A percentile compares a stretch with the other conserved stretches of the same genome.
Conservation (phyloP, 495 filamentous ascomycete genomes). For the Daldinia vernicosa region DNA sequence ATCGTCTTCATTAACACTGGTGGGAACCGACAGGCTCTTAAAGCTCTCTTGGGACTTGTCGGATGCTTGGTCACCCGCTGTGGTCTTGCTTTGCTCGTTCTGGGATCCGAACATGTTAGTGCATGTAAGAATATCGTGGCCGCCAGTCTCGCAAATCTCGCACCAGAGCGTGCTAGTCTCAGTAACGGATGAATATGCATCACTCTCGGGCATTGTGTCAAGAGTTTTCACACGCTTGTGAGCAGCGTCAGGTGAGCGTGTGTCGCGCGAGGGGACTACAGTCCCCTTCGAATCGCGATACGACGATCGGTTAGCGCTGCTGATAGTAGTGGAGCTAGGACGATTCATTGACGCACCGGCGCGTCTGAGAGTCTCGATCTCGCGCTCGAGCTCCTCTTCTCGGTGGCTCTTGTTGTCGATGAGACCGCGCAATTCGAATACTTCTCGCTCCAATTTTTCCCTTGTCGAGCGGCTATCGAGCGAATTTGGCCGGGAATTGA, state of each 20-base stretch:
- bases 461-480: slow-evolving; percentile 63
- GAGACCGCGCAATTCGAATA: slow-evolving; percentile 75
- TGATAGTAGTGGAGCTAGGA: slow-evolving; percentile 62
- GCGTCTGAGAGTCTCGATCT: slow-evolving; percentile 74
- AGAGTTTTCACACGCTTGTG: slow-evolving; percentile 59
- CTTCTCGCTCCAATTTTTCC: slow-evolving; percentile 78
- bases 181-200: slow-evolving; percentile 74
- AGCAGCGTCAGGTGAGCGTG: slow-evolving; percentile 47
- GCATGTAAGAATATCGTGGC: slow-evolving; percentile 93
- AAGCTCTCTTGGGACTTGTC: slow-evolving; percentile 52
- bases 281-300: slow-evolving; percentile 68
- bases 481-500: slow-evolving; percentile 58
- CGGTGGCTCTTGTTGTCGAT: slow-evolving; percentile 75
- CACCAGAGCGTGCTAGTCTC: slow-evolving; percentile 84
- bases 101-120: slow-evolving; percentile 80
- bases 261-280: slow-evolving; percentile 60
- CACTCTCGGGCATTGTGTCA: slow-evolving; percentile 75
- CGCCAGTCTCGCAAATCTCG: slow-evolving; percentile 93
- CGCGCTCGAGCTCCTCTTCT: slow-evolving; percentile 90
- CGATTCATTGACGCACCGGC: slow-evolving; percentile 50
- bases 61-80: slow-evolving; percentile 31
- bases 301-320: slow-evolving; percentile 61
- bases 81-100: slow-evolving; percentile 47
- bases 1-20: slow-evolving; percentile 47
- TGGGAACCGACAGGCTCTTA: slow-evolving; percentile 52